Evolutionary conservation across 2,329 filamentous ascomycete species (phyloP), one percentile per base, ranked within the genome.

Genomic region (Neonectria magnoliae): DNA sequence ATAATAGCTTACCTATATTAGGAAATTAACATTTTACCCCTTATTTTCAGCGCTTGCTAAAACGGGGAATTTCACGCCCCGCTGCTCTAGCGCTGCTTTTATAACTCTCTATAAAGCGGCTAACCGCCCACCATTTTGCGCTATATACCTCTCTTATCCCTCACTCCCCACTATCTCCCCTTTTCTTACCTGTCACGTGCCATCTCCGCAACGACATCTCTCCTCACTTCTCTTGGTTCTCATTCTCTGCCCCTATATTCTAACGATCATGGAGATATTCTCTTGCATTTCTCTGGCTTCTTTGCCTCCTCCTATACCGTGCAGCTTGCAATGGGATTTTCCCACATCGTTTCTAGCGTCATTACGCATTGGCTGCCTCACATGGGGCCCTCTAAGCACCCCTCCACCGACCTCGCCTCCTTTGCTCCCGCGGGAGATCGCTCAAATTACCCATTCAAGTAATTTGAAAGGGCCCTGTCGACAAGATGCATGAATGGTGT

Each of bases 391-490:
- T 20, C 51, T 10, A 20, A 42, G 20, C 20, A 38, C 5, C 51
- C 33, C 25, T 54, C 18, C 10, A 42, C 36, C 13, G 14, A 38
- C 36, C 51, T 42, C 10, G 3, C 33, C 36, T 42, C 22, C 10
- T 42, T 54, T 42, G 3, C 33, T 54, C 22, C 22, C 2, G 36
- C 36, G 3, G 11, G 20, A 54, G 18, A 54, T 54, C 11, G 11
- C 51, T 54, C 5, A 54, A 42, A 54, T 54, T 54, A 54, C 18
- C 20, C 29, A 54, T 42, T 54, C 3, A 42, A 54, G 33, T 54
- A 54, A 54, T 41, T 54, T 54, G 11, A 54, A 54, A 54, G 51
- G 33, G 13, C 13, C 13, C 14, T 54, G 4, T 54, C 4, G n/a
- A 54, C 3, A 54, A 54, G 51, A 54, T 54, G 3, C 18, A 42